A percentile compares a stretch with the other conserved stretches of the same genome.
Evolutionary conservation across 78 protist genomes (phyloP).

Genomic region (Pelomyxa schiedti): DNA sequence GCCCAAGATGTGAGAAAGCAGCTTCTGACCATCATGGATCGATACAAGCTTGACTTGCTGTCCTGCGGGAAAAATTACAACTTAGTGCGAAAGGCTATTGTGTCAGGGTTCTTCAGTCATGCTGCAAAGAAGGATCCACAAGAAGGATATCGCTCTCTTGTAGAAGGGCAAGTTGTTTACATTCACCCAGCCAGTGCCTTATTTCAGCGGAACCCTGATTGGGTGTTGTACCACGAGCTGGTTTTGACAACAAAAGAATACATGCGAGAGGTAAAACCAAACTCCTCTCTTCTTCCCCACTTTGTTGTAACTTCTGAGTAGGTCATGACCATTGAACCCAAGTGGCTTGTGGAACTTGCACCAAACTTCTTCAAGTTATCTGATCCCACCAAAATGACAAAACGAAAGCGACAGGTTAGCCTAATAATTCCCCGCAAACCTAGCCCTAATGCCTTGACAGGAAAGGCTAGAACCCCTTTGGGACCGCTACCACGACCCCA

Average conservation of each 20-base stretch:
- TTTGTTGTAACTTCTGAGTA: too few relatives aligned
- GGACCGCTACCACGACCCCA: too few relatives aligned
- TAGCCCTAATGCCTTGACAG: too few relatives aligned
- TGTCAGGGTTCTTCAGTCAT: slow-evolving; percentile 86
- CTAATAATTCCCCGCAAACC: too few relatives aligned
- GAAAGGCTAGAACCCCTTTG: too few relatives aligned
- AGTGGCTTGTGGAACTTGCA: slow-evolving; percentile 92
- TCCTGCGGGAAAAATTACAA: slow-evolving; percentile 71
- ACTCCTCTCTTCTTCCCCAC: too few relatives aligned
- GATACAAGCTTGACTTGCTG: slow-evolving; percentile 62
- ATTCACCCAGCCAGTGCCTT: slow-evolving; percentile 93
- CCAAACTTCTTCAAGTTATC: slow-evolving; percentile 88
- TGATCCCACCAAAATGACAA: too few relatives aligned
- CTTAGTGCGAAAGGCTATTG: slow-evolving; percentile 73
- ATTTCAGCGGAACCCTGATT: slow-evolving; percentile 86
- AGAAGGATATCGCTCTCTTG: slow-evolving; percentile 90
- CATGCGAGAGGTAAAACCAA: too few relatives aligned
- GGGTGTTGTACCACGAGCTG: slow-evolving; percentile 86
- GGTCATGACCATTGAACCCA: slow-evolving; percentile 80
- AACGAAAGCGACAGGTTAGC: too few relatives aligned
- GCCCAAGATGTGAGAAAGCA: slow-evolving; percentile 96
- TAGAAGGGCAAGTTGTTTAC: slow-evolving; percentile 76
- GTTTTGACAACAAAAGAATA: slow-evolving; percentile 94
- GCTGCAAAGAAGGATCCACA: slow-evolving; percentile 95
- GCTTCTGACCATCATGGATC: slow-evolving; percentile 86